Base-by-base conservation (phyloP, 345 rosid species). In the Brassica napus region DNA sequence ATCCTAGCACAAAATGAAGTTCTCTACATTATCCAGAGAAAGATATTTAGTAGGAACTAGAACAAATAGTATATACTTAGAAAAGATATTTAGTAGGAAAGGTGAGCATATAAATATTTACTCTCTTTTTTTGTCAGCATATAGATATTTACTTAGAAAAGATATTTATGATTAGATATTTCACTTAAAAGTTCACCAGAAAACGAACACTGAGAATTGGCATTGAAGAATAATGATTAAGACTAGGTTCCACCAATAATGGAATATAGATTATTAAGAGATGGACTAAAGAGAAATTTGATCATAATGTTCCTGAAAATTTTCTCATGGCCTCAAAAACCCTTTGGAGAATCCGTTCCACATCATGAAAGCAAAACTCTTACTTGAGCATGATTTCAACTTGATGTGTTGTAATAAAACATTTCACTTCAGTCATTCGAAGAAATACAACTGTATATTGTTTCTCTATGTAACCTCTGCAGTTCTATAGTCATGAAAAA, bases 1-100 rank as follows among this genome's bases (percentile, higher is more conserved):
- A 79, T 74, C 79, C 52, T 15, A 12, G 71, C 83, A 80, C 79
- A 68, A 32, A 61, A 28, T 14, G 65, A 74, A 68, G 65, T 69
- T 34, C 65, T 68, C 65, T 68, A 34, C 35, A 74, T 68, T 66
- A 74, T 73, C 79, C 67, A 66, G 73, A 55, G 24, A 55, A 54
- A 15, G 59, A 37, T 61, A 69, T 34, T 77, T 71, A 70, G 34
- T 64, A 64, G 23, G 71, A 54, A 54, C 0, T 11, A 7, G 24
- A 64, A 12, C 63, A 21, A 3, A 59, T 8, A 76, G 73, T 75
- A 68, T 75, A 57, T 67, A 55, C 44, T 66, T 0, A 24, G 64
- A 61, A 4, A 23, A 65, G 57, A 65, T 65, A 75, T 67, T 75
- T 75, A 71, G 16, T 49, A 64, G 34, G 31, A 60, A 60, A 5